Base-by-base conservation (phyloP, 805 yeast species). In the Metschnikowia reukaufii region DNA sequence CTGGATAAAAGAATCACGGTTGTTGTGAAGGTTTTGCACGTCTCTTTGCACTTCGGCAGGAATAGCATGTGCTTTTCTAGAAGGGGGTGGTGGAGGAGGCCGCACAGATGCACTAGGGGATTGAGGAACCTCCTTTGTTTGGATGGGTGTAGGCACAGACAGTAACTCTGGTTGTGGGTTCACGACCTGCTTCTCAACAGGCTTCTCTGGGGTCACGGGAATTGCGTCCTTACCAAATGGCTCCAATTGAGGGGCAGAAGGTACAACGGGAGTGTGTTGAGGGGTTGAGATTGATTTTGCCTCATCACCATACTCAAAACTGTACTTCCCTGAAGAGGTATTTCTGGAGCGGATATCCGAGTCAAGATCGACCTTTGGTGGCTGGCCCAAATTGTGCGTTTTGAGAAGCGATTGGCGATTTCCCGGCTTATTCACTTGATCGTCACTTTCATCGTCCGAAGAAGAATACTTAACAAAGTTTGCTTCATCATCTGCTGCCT, bases 11-110 rank as follows among this genome's bases (percentile, higher is more conserved):
- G 72, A 65, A 10, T 64, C 71, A 41, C 75, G 62, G 4, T 79
- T 63, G 21, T 56, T 59, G 4, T 76, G 76, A 45, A 77, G 60
- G 46, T 74, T 68, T 25, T 73, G 73, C 20, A 74, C 32, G 15
- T 57, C 51, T 25, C 42, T 47, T 19, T 30, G 50, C 5, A 18
- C 25, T 13, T 50, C 54, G 9, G 35, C 40, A 13, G 31, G 23
- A 23, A 36, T 21, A 17, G 44, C 35, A 25, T 56, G 53, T 12
- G 70, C 72, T 56, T 78, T 80, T 61, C 84, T 73, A 1, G 83
- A 68, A 32, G 83, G 84, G 16, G 84, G 85, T 31, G 84, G 84
- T 3, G 79, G 74, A 5, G 84, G 84, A 2, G 79, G 73, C 31
- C 40, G 13, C 12, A 23, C 36, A n/a, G n/a, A n/a, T 16, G 42